These are phyloP conservation scores for Blastobotrys ciferrii DNA, from an alignment of 1,139 yeast species.

Conservation along the genomic window DNA sequence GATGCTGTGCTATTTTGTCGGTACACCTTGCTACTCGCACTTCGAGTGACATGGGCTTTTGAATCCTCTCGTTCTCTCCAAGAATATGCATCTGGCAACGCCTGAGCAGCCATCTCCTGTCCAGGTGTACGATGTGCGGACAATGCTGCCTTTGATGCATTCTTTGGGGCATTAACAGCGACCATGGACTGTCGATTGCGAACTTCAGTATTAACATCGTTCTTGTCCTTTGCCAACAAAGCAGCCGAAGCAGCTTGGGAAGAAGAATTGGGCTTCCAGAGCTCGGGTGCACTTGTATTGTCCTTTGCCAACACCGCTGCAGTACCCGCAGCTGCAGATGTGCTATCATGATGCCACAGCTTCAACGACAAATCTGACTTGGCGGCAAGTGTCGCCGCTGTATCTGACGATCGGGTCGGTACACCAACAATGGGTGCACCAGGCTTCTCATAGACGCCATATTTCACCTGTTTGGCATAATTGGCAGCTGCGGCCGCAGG, in stretches of 20 bases:
- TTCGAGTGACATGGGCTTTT: slow-evolving; percentile 6
- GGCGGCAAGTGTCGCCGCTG: slow-evolving; percentile 41
- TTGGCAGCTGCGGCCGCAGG: slow-evolving; percentile 31
- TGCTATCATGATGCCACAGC: slow-evolving; percentile 37
- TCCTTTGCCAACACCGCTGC: slow-evolving; percentile 40
- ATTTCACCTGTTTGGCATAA: slow-evolving; percentile 72
- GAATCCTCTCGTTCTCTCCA: slow-evolving; percentile 27
- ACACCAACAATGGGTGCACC: slow-evolving; percentile 70
- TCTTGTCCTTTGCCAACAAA: slow-evolving; percentile 43
- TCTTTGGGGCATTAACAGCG: slow-evolving; percentile 13
- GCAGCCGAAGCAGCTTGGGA: slow-evolving; percentile 49
- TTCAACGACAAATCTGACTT: slow-evolving; percentile 35
- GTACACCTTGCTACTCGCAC: slow-evolving; percentile 11
- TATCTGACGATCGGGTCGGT: slow-evolving; percentile 36
- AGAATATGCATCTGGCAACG: slow-evolving; percentile 39
- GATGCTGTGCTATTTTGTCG: slow-evolving; percentile 1
- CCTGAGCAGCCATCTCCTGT: slow-evolving; percentile 36
- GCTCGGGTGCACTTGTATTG: slow-evolving; percentile 30
- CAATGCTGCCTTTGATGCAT: slow-evolving; percentile 33
- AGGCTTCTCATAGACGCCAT: slow-evolving; percentile 73
- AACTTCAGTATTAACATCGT: slow-evolving; percentile 15
- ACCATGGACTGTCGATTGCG: slow-evolving; percentile 13
- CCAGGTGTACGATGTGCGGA: slow-evolving; percentile 35
- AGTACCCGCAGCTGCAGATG: slow-evolving; percentile 35
- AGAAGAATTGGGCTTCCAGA: slow-evolving; percentile 35